Evolutionary conservation across 805 yeast genomes (phyloP).

Genomic region (Saccharomyces eubayanus): DNA sequence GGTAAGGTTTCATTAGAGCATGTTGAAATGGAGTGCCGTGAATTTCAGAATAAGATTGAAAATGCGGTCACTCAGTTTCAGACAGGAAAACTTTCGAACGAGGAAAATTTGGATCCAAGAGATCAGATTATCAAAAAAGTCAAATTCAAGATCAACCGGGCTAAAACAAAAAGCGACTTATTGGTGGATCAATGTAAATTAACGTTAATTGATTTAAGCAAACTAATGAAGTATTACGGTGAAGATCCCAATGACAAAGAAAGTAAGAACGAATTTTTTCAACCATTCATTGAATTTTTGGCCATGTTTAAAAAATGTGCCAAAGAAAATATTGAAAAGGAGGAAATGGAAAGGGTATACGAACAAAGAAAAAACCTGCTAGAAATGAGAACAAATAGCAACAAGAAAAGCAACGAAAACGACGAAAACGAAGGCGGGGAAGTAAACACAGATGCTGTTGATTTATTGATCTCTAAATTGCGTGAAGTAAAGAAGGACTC

Average conservation of each 20-base stretch:
- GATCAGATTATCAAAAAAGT: constrained; percentile 52
- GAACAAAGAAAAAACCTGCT: constrained; percentile 54
- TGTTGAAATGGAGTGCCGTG: constrained; percentile 49
- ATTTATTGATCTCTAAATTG: constrained; percentile 18
- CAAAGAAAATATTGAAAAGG: constrained; percentile 54
- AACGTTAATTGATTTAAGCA: constrained; percentile 46
- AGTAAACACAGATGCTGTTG: constrained; percentile 17
- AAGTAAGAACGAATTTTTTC: constrained; percentile 51
- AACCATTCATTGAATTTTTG: constrained; percentile 52
- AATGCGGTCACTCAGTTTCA: constrained; percentile 48
- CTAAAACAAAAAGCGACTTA: constrained; percentile 43
- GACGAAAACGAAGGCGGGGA: constrained; percentile 6
- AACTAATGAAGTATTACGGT: constrained; percentile 62
- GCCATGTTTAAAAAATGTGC: constrained; percentile 57
- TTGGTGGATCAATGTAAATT: constrained; percentile 43
- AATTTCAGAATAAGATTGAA: constrained; percentile 42
- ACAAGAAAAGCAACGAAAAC: background rate
- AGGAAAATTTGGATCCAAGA: constrained; percentile 53
- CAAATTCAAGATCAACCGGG: constrained; percentile 45
- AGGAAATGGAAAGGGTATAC: constrained; percentile 58
- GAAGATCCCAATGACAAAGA: constrained; percentile 51
- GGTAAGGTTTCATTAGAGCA: constrained; percentile 58
- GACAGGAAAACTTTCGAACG: constrained; percentile 58
- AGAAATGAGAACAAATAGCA: constrained; percentile 7
- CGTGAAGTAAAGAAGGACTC: constrained; percentile 18